phyloP scores from a whole-genome alignment of 148 eudicot species.

The Salicornia ramosissima region DNA sequence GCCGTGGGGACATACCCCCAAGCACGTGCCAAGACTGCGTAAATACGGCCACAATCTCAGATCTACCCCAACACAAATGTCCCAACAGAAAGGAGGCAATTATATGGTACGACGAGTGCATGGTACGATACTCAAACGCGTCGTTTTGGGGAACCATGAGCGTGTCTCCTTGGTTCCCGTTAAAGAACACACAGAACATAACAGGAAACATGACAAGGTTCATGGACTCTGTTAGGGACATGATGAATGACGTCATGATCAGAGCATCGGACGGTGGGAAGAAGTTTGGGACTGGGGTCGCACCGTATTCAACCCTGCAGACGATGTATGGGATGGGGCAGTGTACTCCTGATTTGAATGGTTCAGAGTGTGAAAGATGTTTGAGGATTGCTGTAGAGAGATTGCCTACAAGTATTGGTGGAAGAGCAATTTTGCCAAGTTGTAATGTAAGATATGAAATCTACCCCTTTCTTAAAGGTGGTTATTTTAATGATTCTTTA shows the following conservation, averaged over 20 bases:
- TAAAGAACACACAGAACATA: neutral
- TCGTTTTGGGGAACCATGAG: constrained; percentile 6
- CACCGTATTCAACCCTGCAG: neutral
- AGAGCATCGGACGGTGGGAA: constrained; percentile 9
- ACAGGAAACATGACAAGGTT: constrained; percentile 10
- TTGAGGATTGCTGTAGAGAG: neutral
- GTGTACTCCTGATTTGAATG: constrained; percentile 26
- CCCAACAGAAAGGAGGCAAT: constrained; percentile 28
- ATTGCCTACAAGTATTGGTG: neutral
- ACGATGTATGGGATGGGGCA: constrained; percentile 22
- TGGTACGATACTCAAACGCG: constrained; percentile 34
- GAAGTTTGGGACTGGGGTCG: constrained; percentile 7
- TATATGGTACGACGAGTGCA: too few species aligned
- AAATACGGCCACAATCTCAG: constrained; percentile 8
- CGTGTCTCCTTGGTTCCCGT: neutral
- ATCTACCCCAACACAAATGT: constrained; percentile 17
- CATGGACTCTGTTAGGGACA: constrained; percentile 6
- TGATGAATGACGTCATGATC: constrained; percentile 4
- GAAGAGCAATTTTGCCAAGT: neutral
- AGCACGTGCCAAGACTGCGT: constrained; percentile 31
- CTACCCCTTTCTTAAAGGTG: constrained; percentile 2
- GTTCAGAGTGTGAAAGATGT: constrained; percentile 13
- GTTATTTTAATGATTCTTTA: neutral
- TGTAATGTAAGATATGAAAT: constrained; percentile 10
- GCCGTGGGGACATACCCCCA: constrained; percentile 31